Base-by-base conservation (phyloP, 176 grass and related monocot genomes). In the Oryza officinalis region DNA sequence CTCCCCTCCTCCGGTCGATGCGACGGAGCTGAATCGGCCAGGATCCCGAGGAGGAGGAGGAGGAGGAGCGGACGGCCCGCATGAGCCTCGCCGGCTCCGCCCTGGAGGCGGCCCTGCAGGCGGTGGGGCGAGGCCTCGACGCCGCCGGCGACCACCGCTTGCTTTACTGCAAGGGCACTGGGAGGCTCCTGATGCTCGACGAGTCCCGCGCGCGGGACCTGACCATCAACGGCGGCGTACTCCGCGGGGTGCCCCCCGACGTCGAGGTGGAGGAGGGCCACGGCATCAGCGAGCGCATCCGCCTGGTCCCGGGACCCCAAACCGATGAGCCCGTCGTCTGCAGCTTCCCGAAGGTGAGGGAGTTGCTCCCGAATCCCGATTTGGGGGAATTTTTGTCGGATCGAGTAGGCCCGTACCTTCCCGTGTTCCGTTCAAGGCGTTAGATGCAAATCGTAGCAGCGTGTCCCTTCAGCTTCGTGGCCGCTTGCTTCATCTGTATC, bases 161-260 rank as follows among this genome's bases (percentile, higher is more conserved):
- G 63, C 92, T 94, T 32, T 94, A 94, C 77, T 92, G 92, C 81
- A 94, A 90, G 81, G 92, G 92, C 73, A 52, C 77, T 20, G 92
- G 87, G 67, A 88, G 92, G 76, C 92, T 94, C 43, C 84, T 94
- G 27, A 32, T 52, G 10, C 84, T 84, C 63, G 87, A 91, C 44
- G 89, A 84, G n/a, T 90, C 74, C 65, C 84, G 81, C 46, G 79
- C 86, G 44, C 79, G 83, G 78, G 87, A 89, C 85, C 14, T 86
- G 70, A 43, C 71, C 63, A 4, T 86, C 81, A 2, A 23, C 45
- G 81, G 71, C 65, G 61, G 79, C 74, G 81, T 94, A 20, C 86
- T 99, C 75, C 76, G 80, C 28, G 86, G 89, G 27, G 89, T 94
- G 25, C 85, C 86, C 33, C 54, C 46, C n/a, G 89, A 94, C 15